Evolutionary conservation across 306 rosid genomes (phyloP).

Genomic region (Delonix regia): DNA sequence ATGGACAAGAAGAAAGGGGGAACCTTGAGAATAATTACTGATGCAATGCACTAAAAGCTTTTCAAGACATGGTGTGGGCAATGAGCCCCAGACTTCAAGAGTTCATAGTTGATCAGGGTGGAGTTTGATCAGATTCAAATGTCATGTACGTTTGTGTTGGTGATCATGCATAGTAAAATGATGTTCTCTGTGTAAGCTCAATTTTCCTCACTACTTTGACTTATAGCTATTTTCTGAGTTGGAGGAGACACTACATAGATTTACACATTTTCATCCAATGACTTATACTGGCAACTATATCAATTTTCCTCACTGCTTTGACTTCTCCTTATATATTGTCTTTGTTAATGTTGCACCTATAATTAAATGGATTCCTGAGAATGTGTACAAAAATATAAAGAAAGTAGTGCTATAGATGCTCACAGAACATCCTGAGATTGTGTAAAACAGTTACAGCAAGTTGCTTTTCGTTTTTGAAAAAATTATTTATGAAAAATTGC

Average conservation of each 20-base stretch:
- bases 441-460: conserved; percentile 1
- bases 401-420: conserved; percentile 77
- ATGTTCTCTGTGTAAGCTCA: no score
- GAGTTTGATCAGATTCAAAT: conserved; percentile 33
- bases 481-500: conserved; percentile 7
- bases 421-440: conserved; percentile 49
- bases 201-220: conserved; percentile 3
- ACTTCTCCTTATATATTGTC: conserved; percentile 75
- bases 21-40: conserved; percentile 33
- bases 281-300: conserved; percentile 33
- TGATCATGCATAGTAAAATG: not conserved
- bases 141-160: not conserved
- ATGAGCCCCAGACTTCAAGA: conserved; percentile 8
- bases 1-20: not conserved
- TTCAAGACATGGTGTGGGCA: not conserved
- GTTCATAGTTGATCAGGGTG: not conserved
- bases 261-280: conserved; percentile 22
- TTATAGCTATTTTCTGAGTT: no score
- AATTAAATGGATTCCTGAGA: conserved; percentile 80
- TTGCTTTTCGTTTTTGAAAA: not conserved
- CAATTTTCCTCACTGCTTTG: conserved; percentile 33
- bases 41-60: conserved; percentile 6
- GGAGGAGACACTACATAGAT: conserved; percentile 29
- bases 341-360: conserved; percentile 84
- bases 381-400: conserved; percentile 84